phyloP scores from a whole-genome alignment of 306 rosid species.

The Luffa aegyptiaca region DNA sequence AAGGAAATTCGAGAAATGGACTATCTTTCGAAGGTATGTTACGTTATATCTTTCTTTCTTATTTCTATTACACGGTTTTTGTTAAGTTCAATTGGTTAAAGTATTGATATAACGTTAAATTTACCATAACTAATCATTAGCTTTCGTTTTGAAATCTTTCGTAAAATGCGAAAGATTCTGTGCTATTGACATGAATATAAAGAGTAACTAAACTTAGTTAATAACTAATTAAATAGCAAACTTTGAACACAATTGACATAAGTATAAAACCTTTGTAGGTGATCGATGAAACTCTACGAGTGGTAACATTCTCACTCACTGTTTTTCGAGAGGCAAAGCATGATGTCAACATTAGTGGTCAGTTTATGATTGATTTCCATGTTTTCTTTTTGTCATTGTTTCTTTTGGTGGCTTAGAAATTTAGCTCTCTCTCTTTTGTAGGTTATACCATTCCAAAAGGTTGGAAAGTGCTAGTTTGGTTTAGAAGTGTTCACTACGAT shows the following conservation, averaged over 20 bases:
- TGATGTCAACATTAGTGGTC: conserved; percentile 58
- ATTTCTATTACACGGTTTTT: too few relatives aligned
- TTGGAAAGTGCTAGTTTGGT: conserved; percentile 85
- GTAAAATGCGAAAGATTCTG: too few relatives aligned
- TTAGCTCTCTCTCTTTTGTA: conserved; percentile 10
- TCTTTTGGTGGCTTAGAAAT: background rate
- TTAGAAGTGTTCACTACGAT: conserved; percentile 70
- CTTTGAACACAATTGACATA: background rate
- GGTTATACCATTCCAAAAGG: conserved; percentile 79
- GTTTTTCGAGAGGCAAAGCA: conserved; percentile 78
- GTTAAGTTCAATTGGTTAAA: too few relatives aligned
- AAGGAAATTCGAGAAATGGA: conserved; percentile 66
- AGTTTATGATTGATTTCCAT: conserved; percentile 12
- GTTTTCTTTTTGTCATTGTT: background rate
- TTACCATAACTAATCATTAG: too few relatives aligned
- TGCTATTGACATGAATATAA: too few relatives aligned
- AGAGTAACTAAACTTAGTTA: too few relatives aligned
- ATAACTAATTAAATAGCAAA: too few relatives aligned
- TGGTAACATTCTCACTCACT: conserved; percentile 59
- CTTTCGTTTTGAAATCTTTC: too few relatives aligned
- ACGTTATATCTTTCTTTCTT: too few relatives aligned
- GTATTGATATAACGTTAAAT: too few relatives aligned
- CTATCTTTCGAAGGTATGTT: conserved; percentile 57
- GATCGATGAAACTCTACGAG: conserved; percentile 78
- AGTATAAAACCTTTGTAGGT: conserved; percentile 24